Evolutionary conservation across 2,329 filamentous ascomycete genomes (phyloP), one percentile per base, ranked within the genome.

Genomic region (Fusarium pseudograminearum): DNA sequence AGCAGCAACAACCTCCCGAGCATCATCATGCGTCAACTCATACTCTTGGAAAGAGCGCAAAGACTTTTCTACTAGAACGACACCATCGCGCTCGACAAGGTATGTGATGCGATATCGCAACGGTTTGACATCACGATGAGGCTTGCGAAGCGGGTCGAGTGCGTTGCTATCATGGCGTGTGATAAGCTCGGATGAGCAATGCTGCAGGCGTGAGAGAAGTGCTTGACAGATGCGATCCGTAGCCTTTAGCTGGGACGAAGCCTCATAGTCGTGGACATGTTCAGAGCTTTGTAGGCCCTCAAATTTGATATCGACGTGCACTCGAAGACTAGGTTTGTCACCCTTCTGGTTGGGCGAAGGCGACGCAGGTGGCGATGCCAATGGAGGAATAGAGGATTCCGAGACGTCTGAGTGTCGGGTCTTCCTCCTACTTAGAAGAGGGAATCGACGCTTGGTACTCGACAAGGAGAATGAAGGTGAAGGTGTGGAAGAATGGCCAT

Each of bases 161-260:
- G 85, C 85, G 31, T 73, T 75, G 18, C 82, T 81, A 72, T 87
- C 85, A 65, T 81, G 83, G 60, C 85, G 82, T 26, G 85, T 87
- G 71, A 87, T 83, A 59, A 87, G 79, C 74, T 87, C 85, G 41
- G 82, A 75, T 61, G 81, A 83, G 78, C 83, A 85, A 73, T 86
- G 83, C 68, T 85, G 81, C 45, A 87, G 79, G 40, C 84, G 83
- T 30, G 81, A 80, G 15, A 87, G 73, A n/a, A 87, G 74, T 4
- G 81, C 84, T 38, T 82, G 79, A 70, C 83, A 85, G 46, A 87
- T 74, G n/a, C 81, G 78, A 59, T 84, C 81, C 41, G 82, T 82
- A 48, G 81, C 80, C 18, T 78, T 74, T 47, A 87, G 80, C 34
- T 72, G 74, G 5, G 79, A 72, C 3, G 85, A 87, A 61, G 82